Conservation (phyloP, 139 green algal species). For the Coelastrella sp. region DNA sequence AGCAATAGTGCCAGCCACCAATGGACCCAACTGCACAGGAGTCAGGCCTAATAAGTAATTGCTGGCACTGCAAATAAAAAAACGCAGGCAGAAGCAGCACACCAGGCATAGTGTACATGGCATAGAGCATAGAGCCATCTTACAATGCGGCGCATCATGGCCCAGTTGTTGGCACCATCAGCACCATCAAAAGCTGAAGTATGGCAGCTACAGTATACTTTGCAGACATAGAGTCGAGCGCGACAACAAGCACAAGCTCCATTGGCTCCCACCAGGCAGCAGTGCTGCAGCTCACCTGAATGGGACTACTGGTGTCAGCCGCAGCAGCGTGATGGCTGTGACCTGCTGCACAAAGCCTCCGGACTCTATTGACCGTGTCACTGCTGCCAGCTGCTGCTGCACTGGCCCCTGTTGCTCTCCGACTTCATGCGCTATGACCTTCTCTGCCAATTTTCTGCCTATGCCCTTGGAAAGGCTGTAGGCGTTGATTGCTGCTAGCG, state of each 20-base stretch:
- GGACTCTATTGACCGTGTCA: slow-evolving; percentile 68
- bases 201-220: too few species aligned
- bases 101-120: neutral
- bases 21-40: slow-evolving; percentile 74
- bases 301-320: slow-evolving; percentile 85
- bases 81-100: neutral
- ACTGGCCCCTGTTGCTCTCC: slow-evolving; percentile 31
- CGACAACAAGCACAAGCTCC: neutral
- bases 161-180: neutral
- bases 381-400: slow-evolving; percentile 53
- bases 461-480: slow-evolving; percentile 66
- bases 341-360: slow-evolving; percentile 80
- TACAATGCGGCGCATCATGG: neutral
- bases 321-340: slow-evolving; percentile 76
- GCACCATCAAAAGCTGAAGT: too few species aligned
- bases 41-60: slow-evolving; percentile 91
- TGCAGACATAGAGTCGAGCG: too few species aligned
- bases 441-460: slow-evolving; percentile 64
- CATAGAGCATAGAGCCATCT: neutral
- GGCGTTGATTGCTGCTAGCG: slow-evolving; percentile 65
- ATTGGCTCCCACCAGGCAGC: neutral
- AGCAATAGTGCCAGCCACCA: slow-evolving; percentile 72
- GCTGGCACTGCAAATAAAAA: slow-evolving; percentile 64
- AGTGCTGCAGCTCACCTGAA: slow-evolving; percentile 61
- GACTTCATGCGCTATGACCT: slow-evolving; percentile 59